Conservation (phyloP, 805 yeast genomes). For the Lipomyces orientalis region DNA sequence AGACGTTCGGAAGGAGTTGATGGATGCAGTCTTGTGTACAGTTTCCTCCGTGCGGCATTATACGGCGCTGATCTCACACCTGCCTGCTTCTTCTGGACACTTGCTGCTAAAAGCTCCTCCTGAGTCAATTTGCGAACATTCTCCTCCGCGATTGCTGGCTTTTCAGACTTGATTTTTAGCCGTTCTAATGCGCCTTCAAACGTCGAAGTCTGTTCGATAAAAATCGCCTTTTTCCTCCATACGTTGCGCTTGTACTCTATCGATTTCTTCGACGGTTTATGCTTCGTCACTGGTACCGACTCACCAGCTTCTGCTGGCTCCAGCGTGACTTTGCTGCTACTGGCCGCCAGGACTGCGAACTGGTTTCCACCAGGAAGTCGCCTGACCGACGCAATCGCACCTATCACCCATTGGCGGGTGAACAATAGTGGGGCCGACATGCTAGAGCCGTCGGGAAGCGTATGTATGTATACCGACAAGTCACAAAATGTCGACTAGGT, state of each 20-base stretch:
- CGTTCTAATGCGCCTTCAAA: conserved; percentile 1
- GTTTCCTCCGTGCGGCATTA: not conserved
- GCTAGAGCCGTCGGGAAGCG: not conserved
- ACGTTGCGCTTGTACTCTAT: not conserved
- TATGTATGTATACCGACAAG: not conserved
- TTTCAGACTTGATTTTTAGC: conserved; percentile 1
- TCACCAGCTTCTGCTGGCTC: not conserved
- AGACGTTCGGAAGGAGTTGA: conserved; percentile 12
- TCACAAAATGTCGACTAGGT: not conserved
- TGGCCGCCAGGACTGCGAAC: not conserved
- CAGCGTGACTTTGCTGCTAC: not conserved
- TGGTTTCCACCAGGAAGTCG: not conserved
- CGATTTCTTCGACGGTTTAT: not conserved
- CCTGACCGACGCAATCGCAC: not conserved
- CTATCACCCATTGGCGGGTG: not conserved
- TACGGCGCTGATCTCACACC: not conserved
- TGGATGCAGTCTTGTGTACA: not conserved
- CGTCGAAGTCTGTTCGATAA: not conserved
- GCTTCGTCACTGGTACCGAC: not conserved
- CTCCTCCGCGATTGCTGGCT: not conserved
- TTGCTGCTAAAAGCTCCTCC: conserved; percentile 3
- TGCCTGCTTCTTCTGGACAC: not conserved
- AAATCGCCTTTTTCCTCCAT: not conserved
- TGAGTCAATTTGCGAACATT: not conserved
- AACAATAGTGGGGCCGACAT: conserved; percentile 6